Evolutionary conservation across 1,284 basidiomycete genomes (phyloP).

Genomic region (Macrocystidia cucumis): DNA sequence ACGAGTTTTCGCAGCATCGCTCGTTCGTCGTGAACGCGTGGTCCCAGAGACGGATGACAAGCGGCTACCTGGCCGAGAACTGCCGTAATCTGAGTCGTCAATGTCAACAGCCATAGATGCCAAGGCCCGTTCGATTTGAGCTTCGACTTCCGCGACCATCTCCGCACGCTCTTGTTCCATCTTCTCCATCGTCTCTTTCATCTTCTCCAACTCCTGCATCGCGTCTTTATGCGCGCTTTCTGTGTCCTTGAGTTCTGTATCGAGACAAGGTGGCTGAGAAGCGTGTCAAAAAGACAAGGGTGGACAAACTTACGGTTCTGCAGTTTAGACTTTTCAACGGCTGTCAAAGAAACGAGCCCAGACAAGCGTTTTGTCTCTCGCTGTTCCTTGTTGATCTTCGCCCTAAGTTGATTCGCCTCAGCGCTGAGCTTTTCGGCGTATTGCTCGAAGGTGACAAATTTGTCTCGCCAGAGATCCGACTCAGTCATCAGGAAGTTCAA

Average conservation of each 20-base stretch:
- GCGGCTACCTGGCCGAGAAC: conserved; percentile 40
- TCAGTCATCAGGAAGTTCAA: conserved; percentile 91
- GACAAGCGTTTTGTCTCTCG: conserved; percentile 77
- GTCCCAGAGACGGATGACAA: conserved; percentile 37
- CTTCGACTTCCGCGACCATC: conserved; percentile 84
- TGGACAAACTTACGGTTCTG: conserved; percentile 51
- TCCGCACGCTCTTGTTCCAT: conserved; percentile 80
- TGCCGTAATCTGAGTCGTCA: conserved; percentile 65
- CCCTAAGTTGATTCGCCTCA: conserved; percentile 73
- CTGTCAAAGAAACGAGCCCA: conserved; percentile 67
- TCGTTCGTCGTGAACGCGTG: conserved; percentile 43
- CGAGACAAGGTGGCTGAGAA: conserved; percentile 7
- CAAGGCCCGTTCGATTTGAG: conserved; percentile 78
- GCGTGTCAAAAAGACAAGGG: conserved; percentile 9
- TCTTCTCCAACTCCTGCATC: conserved; percentile 56
- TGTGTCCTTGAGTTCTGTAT: conserved; percentile 57
- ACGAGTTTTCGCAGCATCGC: conserved; percentile 41
- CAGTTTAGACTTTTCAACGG: conserved; percentile 68
- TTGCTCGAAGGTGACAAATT: conserved; percentile 86
- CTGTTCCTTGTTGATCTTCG: conserved; percentile 85
- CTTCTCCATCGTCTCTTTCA: conserved; percentile 71
- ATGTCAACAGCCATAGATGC: conserved; percentile 76
- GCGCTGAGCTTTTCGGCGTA: conserved; percentile 86
- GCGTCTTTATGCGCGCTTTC: conserved; percentile 70
- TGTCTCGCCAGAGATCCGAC: conserved; percentile 83